phyloP scores from a whole-genome alignment of 208 protist genomes.

The Trypanosoma scelopori region DNA sequence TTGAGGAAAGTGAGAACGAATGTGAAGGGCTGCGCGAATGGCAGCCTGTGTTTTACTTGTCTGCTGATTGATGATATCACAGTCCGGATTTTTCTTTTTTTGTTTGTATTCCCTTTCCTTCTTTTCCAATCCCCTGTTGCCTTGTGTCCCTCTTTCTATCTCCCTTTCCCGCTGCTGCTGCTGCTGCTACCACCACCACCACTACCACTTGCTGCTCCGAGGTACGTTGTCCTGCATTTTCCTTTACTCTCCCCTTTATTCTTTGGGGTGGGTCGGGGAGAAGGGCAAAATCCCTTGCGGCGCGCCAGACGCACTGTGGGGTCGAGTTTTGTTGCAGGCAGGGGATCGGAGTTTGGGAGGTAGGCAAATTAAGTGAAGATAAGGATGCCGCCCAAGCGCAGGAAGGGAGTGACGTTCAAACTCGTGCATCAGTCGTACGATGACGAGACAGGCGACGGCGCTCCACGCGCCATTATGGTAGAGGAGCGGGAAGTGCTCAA shows the following conservation, averaged over 20 bases:
- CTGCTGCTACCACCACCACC: too few relatives aligned
- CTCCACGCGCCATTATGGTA: slow-evolving; percentile 39
- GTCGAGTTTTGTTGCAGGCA: too few relatives aligned
- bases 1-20: too few relatives aligned
- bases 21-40: too few relatives aligned
- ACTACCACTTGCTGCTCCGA: not conserved
- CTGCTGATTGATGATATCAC: not conserved
- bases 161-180: not conserved
- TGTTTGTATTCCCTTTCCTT: too few relatives aligned
- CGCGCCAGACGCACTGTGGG: too few relatives aligned
- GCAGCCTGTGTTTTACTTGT: too few relatives aligned
- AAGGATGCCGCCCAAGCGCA: slow-evolving; percentile 28
- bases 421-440: slow-evolving; percentile 69
- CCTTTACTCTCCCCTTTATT: not conserved
- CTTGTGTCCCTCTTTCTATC: not conserved
- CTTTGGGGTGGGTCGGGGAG: not conserved
- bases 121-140: slow-evolving; percentile 8
- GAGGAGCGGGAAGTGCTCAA: slow-evolving; percentile 60
- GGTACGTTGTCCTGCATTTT: not conserved
- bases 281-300: too few relatives aligned
- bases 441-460: slow-evolving; percentile 30
- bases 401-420: slow-evolving; percentile 58
- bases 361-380: too few relatives aligned
- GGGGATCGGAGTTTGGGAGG: too few relatives aligned
- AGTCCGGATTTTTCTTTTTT: too few relatives aligned